A percentile compares a stretch with the other conserved stretches of the same genome.
Conservation (phyloP, 2,329 filamentous ascomycete species). For the Xylariaceae sp. region DNA sequence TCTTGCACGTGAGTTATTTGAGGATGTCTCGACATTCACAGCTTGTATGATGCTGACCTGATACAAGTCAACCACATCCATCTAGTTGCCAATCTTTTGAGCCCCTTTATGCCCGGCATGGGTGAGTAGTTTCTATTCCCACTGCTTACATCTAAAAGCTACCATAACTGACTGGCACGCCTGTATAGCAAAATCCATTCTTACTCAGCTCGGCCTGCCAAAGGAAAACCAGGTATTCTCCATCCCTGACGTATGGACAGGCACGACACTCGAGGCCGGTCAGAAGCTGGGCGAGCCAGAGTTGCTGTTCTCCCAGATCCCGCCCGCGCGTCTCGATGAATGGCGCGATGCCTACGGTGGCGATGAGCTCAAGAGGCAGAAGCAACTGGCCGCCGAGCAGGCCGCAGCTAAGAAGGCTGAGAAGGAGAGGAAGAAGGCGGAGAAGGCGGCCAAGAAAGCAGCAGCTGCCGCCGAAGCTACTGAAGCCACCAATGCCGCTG, state of each 20-base stretch:
- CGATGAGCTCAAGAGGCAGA: slow-evolving; percentile 66
- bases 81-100: slow-evolving; percentile 73
- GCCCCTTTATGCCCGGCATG: slow-evolving; percentile 77
- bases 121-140: too few species aligned
- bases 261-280: slow-evolving; percentile 62
- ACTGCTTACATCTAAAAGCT: too few species aligned
- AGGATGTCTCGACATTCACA: too few species aligned
- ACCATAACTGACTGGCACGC: slow-evolving; percentile 10
- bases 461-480: slow-evolving; percentile 6
- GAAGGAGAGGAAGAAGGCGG: slow-evolving; percentile 50
- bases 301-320: slow-evolving; percentile 80
- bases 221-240: slow-evolving; percentile 34
- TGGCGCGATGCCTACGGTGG: slow-evolving; percentile 76
- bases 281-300: slow-evolving; percentile 79
- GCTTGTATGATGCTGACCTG: too few species aligned
- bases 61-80: slow-evolving; percentile 39
- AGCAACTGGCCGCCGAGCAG: slow-evolving; percentile 54
- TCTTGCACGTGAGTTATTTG: slow-evolving; percentile 51
- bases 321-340: slow-evolving; percentile 75
- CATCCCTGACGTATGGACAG: slow-evolving; percentile 67
- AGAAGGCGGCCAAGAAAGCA: slow-evolving; percentile 42
- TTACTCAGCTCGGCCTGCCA: slow-evolving; percentile 66
- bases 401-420: slow-evolving; percentile 50
- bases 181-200: slow-evolving; percentile 66
- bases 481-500: too few species aligned